Evolutionary conservation across 768 basidiomycete genomes (phyloP).

Genomic region (Agaricus blazei): DNA sequence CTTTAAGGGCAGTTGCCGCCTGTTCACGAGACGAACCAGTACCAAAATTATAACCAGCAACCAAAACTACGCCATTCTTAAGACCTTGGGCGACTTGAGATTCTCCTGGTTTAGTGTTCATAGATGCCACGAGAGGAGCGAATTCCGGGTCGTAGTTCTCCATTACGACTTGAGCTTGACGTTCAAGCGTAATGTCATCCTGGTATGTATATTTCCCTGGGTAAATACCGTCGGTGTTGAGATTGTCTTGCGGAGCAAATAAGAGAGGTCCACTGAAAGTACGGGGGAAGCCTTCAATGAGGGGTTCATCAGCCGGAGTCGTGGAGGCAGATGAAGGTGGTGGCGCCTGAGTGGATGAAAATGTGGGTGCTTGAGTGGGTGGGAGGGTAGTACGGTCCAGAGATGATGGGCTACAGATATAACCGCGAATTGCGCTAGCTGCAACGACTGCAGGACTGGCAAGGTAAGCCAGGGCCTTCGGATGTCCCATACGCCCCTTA

Average conservation of each 20-base stretch:
- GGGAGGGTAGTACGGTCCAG: conserved; percentile 52
- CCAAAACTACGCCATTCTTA: conserved; percentile 70
- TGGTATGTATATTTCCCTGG: conserved; percentile 99
- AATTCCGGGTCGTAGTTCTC: conserved; percentile 97
- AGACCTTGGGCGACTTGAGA: conserved; percentile 18
- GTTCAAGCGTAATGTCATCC: conserved; percentile 94
- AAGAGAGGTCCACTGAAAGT: conserved; percentile 81
- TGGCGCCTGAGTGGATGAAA: conserved; percentile 40
- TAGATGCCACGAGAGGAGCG: conserved; percentile 58
- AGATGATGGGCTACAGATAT: conserved; percentile 79
- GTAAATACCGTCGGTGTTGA: conserved; percentile 98
- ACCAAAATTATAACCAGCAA: conserved; percentile 97
- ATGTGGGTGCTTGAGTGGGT: conserved; percentile 45
- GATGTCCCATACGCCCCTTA: conserved; percentile 97
- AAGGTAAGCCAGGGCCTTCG: conserved; percentile 92
- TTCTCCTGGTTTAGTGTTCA: conserved; percentile 27
- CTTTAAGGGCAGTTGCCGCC: conserved; percentile 94
- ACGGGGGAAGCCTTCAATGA: conserved; percentile 79
- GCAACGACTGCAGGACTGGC: conserved; percentile 97
- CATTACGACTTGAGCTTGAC: conserved; percentile 96
- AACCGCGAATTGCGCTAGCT: conserved; percentile 89
- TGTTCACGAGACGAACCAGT: conserved; percentile 98
- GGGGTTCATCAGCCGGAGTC: conserved; percentile 42
- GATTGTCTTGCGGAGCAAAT: conserved; percentile 93
- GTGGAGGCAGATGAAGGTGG: conserved; percentile 23